These are phyloP conservation scores for Ceratobasidium sp. DNA, from an alignment of 1,284 basidiomycete genomes.

Conservation along the genomic window DNA sequence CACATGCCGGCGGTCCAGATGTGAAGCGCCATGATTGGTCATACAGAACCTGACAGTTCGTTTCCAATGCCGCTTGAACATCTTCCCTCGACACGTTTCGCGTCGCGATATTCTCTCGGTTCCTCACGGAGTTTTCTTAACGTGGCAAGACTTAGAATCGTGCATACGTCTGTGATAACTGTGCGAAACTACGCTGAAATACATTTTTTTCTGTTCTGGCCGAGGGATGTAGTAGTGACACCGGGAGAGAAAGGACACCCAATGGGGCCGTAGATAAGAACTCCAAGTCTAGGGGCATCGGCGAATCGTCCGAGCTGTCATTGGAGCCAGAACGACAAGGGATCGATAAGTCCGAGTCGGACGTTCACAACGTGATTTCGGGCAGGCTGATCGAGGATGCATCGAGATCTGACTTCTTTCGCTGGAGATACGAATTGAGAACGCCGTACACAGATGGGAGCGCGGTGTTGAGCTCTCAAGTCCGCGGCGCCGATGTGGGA, in stretches of 20 bases:
- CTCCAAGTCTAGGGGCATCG: background rate
- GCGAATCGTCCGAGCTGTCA: slow-evolving; percentile 33
- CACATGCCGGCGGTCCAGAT: too few relatives aligned
- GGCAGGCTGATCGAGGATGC: background rate
- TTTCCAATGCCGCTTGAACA: background rate
- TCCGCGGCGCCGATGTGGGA: slow-evolving; percentile 11
- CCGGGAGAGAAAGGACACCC: background rate
- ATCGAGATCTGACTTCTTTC: slow-evolving; percentile 12
- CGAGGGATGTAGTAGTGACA: background rate
- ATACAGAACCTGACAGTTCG: background rate
- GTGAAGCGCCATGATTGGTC: slow-evolving; percentile 1
- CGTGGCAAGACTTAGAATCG: background rate
- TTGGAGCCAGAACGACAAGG: background rate
- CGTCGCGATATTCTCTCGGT: background rate
- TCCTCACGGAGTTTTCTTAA: background rate
- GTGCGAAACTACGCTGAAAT: background rate
- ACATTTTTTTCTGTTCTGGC: background rate
- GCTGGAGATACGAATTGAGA: background rate
- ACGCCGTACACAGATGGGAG: slow-evolving; percentile 24
- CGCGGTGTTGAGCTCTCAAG: slow-evolving; percentile 9
- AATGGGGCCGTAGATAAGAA: background rate
- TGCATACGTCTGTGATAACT: background rate
- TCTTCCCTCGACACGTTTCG: background rate
- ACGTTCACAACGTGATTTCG: slow-evolving; percentile 13
- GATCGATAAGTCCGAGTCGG: slow-evolving; percentile 24